These are phyloP conservation scores for Ophiocordyceps robertsii DNA, from an alignment of 2,329 filamentous ascomycete genomes.

Conservation along the genomic window DNA sequence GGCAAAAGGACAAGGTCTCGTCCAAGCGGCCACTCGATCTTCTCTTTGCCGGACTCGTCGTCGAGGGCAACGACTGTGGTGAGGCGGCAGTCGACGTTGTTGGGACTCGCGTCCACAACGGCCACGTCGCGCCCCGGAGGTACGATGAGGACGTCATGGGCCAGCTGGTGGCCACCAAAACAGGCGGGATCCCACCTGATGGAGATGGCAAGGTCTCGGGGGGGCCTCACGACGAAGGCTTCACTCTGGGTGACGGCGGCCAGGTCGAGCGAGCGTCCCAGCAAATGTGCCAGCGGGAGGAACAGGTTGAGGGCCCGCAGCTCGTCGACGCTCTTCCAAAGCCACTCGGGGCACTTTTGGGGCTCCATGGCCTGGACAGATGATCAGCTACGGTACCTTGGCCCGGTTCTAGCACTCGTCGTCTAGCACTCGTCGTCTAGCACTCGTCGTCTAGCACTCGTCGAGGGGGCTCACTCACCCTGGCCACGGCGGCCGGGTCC, in stretches of 20 bases:
- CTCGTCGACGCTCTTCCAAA: slow-evolving; percentile 32
- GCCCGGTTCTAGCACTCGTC: background rate
- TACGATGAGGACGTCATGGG: background rate
- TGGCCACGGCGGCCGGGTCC: slow-evolving; percentile 32
- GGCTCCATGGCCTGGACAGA: slow-evolving; percentile 23
- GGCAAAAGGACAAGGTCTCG: background rate
- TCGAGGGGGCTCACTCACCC: slow-evolving; percentile 27
- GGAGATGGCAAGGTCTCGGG: background rate
- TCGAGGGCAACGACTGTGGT: background rate
- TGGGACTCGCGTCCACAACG: background rate
- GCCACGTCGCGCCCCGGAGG: background rate
- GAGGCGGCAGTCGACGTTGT: background rate
- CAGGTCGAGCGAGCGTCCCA: slow-evolving; percentile 11
- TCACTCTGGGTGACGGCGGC: slow-evolving; percentile 5
- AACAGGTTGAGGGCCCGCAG: slow-evolving; percentile 22
- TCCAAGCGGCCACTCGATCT: background rate
- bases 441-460: too few species aligned
- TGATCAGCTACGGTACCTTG: background rate
- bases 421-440: too few species aligned
- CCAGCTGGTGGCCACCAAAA: background rate
- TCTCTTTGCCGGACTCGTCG: background rate
- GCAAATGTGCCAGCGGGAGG: slow-evolving; percentile 16
- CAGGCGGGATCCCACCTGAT: background rate
- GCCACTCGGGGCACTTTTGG: slow-evolving; percentile 37
- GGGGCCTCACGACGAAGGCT: background rate